A percentile compares a stretch with the other conserved stretches of the same genome.
Evolutionary conservation across 2,329 filamentous ascomycete genomes (phyloP).

Genomic region (Diaporthe vaccinii): DNA sequence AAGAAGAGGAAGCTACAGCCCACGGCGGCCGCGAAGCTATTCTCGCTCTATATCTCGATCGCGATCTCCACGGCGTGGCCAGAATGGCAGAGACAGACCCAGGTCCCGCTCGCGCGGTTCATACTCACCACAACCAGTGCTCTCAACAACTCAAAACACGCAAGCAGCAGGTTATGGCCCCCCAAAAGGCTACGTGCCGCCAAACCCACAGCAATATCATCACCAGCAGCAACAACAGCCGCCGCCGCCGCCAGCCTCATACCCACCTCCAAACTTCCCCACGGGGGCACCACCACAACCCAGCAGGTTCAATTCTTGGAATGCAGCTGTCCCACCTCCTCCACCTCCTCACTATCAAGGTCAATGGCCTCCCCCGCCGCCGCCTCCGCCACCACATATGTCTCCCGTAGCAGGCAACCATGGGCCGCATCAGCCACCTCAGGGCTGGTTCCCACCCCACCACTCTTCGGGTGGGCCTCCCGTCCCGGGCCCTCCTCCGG

Average conservation of each 20-base stretch:
- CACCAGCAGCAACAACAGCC: conserved; percentile 41
- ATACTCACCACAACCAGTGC: conserved; percentile 33
- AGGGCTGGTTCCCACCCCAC: conserved; percentile 46
- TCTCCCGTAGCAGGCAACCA: conserved; percentile 9
- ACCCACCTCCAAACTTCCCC: conserved; percentile 45
- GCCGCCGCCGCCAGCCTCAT: conserved; percentile 43
- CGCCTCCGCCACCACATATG: conserved; percentile 48
- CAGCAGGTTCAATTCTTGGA: conserved; percentile 43
- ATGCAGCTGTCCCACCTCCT: conserved; percentile 45
- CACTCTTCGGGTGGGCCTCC: conserved; percentile 4
- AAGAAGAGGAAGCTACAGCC: conserved; percentile 48
- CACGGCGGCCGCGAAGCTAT: conserved; percentile 45
- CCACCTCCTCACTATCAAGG: conserved; percentile 57
- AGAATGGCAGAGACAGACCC: conserved; percentile 48
- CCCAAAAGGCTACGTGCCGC: conserved; percentile 37
- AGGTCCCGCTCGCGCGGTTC: conserved; percentile 47
- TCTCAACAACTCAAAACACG: conserved; percentile 8
- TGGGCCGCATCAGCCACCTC: conserved; percentile 38
- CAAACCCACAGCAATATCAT: conserved; percentile 38
- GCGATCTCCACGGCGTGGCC: conserved; percentile 44
- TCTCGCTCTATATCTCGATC: conserved; percentile 40
- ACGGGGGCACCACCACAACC: conserved; percentile 42
- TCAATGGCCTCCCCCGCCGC: conserved; percentile 57
- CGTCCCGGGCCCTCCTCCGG: conserved; percentile 37
- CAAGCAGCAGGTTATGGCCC: conserved; percentile 34